Evolutionary conservation across 2,329 filamentous ascomycete genomes (phyloP), one percentile per base, ranked within the genome.

Genomic region (Ceratocystis eucalypticola): DNA sequence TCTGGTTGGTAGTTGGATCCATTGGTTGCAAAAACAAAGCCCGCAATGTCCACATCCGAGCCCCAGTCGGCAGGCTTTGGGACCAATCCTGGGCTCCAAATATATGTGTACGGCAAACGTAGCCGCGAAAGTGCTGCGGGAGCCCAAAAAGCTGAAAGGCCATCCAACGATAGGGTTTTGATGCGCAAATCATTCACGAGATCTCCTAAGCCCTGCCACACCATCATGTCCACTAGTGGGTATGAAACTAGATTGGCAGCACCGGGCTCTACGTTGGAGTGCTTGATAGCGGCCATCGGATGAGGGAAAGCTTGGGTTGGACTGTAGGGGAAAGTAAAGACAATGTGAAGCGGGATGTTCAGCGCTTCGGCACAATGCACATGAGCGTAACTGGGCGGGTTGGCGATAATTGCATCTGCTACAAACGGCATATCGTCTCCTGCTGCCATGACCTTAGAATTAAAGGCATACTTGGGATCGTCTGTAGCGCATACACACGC

Each of bases 261-360:
- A 22, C 83, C 84, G 1, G 82, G 79, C 70, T 91, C 87, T 7
- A 90, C 82, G 69, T 90, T 89, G 17, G 82, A 84, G 68, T 81
- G 82, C 71, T 87, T 88, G 74, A 93, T 87, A 71, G 85, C 90
- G 8, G 88, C 88, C 62, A 93, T 74, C 0, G 89, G 89, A 72
- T 93, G 89, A 0, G 88, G 88, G 69, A 93, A 93, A 0, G 84
- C 80, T 66, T 85, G 81, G 0, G 89, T 92, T 0, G 88, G 88
- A 0, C 85, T 88, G 71, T 89, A 92, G 0, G 89, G 89, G 67
- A 92, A 88, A 68, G 91, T 96, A 73, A 96, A 96, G 87, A 96
- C 94, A 69, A 96, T 77, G 72, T 92, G 88, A 1, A 93, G 74
- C 0, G 89, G 89, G 22, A 92, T 84, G 0, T 88, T 88, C 28